Evolutionary conservation across 2,329 filamentous ascomycete species (phyloP).

Genomic region (Penicillium digitatum): DNA sequence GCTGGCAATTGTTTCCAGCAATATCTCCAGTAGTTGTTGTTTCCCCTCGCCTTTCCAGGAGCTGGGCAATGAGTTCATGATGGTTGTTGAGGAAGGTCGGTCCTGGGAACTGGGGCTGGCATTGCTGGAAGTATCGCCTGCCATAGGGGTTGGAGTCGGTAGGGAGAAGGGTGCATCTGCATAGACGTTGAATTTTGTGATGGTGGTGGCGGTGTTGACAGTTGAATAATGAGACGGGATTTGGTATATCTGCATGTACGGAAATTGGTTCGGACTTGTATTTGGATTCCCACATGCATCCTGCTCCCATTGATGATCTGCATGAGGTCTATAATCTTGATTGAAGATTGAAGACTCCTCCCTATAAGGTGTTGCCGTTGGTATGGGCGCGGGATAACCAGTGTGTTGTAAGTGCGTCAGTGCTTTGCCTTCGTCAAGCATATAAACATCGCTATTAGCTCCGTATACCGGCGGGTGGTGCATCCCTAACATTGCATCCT

Average conservation of each 20-base stretch:
- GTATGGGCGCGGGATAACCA: background rate
- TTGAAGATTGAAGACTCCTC: background rate
- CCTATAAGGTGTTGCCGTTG: background rate
- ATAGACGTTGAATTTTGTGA: background rate
- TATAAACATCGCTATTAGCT: background rate
- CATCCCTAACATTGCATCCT: background rate
- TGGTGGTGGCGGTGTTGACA: background rate
- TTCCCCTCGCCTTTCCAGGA: constrained; percentile 28
- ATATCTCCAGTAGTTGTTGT: constrained; percentile 22
- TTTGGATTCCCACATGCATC: background rate
- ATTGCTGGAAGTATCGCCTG: background rate
- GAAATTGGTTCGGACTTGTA: background rate
- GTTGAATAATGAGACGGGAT: background rate
- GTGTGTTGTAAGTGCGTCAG: background rate
- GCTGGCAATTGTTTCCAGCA: constrained; percentile 27
- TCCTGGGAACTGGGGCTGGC: background rate
- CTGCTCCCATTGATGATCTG: background rate
- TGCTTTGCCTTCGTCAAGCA: background rate
- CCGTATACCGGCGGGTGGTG: background rate
- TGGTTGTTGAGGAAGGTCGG: background rate
- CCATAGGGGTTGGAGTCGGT: background rate
- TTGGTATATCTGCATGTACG: background rate
- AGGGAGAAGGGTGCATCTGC: background rate
- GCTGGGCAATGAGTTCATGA: constrained; percentile 12
- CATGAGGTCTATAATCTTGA: background rate